Evolutionary conservation across 78 protist genomes (phyloP), one percentile per base, ranked within the genome.

Genomic region (Dictyostelium brefeldianum): DNA sequence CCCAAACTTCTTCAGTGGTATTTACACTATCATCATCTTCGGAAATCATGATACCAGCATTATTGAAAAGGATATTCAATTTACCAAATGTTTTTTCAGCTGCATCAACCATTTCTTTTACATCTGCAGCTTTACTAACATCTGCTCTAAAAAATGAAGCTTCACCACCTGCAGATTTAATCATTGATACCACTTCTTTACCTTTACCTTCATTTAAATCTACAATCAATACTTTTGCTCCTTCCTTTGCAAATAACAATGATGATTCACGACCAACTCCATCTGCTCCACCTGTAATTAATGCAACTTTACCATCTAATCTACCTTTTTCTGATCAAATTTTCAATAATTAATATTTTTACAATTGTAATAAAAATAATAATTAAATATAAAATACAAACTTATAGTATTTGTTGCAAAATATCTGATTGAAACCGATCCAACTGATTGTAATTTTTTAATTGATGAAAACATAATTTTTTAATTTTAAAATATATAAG

Each of bases 41-140:
- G 57, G 95, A 79, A 25, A 94, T 94, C 95, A 90, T 89, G 64
- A 96, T 96, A 51, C 98, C 98, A 9, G 98, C 98, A 80, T 96
- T 96, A 80, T 96, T 96, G 94, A 96, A 96, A 47, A 96, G 79
- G 12, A 96, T 77, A 87, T 96, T 83, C 54, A 96, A 59, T 81
- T 62, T 87, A 29, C 97, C 96, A 71, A 78, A 96, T 59, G 82
- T 69, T 59, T 92, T 73, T 83, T 90, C 96, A 27, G 94, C 96
- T 9, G 74, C 53, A 10, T 54, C 89, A 57, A 96, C 83, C 95
- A 92, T 89, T 62, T 89, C 74, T 73, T 83, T 89, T 14, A 57
- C 79, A 36, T 90, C 96, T 7, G 56, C 74, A 3, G 78, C 93
- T 64, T 85, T 91, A 71, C 90, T 74, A 17, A 96, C 95, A 56